Evolutionary conservation across 164 flowering plant genomes (phyloP).

Genomic region (Nelumbo lutea): DNA sequence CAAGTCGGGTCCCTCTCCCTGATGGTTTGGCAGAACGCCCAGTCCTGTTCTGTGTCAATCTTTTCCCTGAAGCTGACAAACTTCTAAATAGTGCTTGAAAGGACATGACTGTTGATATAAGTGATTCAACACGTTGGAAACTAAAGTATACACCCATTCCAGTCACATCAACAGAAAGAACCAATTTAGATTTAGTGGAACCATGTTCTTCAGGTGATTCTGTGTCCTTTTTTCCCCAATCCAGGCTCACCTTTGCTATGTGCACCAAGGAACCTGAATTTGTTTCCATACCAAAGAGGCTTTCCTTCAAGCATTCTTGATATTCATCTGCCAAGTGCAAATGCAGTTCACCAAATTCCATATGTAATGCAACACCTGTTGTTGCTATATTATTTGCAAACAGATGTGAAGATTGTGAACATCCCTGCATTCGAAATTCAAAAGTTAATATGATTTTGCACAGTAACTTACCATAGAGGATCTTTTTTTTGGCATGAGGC

Average conservation of each 20-base stretch:
- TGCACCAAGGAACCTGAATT: constrained; percentile 81
- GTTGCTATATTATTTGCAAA: constrained; percentile 88
- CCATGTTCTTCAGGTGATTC: constrained; percentile 60
- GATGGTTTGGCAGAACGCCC: constrained; percentile 47
- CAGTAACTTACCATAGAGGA: no score
- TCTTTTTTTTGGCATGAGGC: no score
- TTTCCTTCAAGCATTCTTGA: constrained; percentile 78
- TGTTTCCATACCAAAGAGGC: constrained; percentile 77
- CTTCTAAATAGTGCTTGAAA: constrained; percentile 62
- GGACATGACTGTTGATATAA: constrained; percentile 60
- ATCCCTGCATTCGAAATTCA: constrained; percentile 47
- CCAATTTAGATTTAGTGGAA: constrained; percentile 39
- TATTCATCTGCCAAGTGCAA: constrained; percentile 89
- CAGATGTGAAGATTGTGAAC: constrained; percentile 91
- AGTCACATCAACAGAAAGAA: constrained; percentile 78
- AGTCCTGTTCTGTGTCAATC: constrained; percentile 33
- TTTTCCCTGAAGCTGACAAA: constrained; percentile 43
- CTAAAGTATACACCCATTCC: constrained; percentile 76
- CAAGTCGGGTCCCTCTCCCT: constrained; percentile 63
- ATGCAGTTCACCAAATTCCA: constrained; percentile 92
- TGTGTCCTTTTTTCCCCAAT: constrained; percentile 80
- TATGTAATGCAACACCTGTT: constrained; percentile 60
- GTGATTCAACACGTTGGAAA: constrained; percentile 75
- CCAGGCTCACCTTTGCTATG: constrained; percentile 75
- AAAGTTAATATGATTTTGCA: not conserved